These are phyloP conservation scores for Ophiosphaerella herpotricha DNA, from an alignment of 2,329 filamentous ascomycete species.

Conservation along the genomic window DNA sequence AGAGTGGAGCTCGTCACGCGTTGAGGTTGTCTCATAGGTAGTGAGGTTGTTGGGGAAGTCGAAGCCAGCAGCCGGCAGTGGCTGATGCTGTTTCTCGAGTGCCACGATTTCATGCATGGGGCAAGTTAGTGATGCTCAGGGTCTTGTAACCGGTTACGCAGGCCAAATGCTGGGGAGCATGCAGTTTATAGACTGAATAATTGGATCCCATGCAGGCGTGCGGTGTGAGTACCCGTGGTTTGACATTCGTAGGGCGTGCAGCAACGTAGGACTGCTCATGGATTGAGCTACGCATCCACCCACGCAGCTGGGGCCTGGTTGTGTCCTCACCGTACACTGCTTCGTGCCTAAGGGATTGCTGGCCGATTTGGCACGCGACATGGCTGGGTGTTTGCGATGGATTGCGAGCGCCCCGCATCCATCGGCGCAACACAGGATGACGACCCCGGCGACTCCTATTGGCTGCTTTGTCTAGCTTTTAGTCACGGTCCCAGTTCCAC, in stretches of 20 bases:
- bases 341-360: too few species aligned
- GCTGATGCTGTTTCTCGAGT: slow-evolving; percentile 51
- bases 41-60: slow-evolving; percentile 50
- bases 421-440: slow-evolving; percentile 7
- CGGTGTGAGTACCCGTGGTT: too few species aligned
- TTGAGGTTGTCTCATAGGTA: slow-evolving; percentile 40
- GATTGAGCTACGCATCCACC: too few species aligned
- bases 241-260: too few species aligned
- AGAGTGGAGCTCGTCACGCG: slow-evolving; percentile 39
- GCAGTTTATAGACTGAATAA: background rate
- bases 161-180: too few species aligned
- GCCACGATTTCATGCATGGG: slow-evolving; percentile 52
- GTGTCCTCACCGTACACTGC: too few species aligned
- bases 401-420: slow-evolving; percentile 3
- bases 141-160: too few species aligned
- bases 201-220: too few species aligned
- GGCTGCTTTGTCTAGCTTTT: slow-evolving; percentile 3
- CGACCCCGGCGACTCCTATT: slow-evolving; percentile 19
- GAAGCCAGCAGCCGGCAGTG: slow-evolving; percentile 45
- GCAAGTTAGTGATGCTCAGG: background rate
- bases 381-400: background rate
- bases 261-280: too few species aligned
- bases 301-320: too few species aligned
- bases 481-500: background rate
- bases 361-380: background rate